Evolutionary conservation across 768 basidiomycete species (phyloP), one percentile per base, ranked within the genome.

Genomic region (Mycena vulgaris): DNA sequence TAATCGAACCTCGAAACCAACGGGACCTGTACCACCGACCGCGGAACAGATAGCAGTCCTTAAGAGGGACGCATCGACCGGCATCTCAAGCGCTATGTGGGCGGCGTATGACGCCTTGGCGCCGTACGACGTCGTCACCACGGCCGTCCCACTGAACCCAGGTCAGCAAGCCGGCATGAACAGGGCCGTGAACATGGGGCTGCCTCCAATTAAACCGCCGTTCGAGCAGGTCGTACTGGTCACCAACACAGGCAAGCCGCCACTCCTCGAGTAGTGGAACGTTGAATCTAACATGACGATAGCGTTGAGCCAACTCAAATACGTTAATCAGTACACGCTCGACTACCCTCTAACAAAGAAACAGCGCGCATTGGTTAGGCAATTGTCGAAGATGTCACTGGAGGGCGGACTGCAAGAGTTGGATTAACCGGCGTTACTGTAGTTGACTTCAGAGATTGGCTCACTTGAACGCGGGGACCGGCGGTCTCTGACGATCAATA

Each of bases 141-240:
- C 35, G 33, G n/a, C 56, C 1, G 25, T 39, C 8, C n/a, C 33
- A 16, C 5, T 57, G 37, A 17, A 37, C 6, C 3, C 23, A 3
- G 23, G 27, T 3, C 56, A 57, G n/a, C 35, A 57, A 40, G 14
- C 35, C 17, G 9, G 2, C n/a, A 40, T 57, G 56, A 16, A 8
- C 23, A 3, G 16, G 7, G 56, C 56, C 10, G 56, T 57, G 9
- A 27, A 27, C 10, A 1, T 25, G 9, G 56, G 56, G 13, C 23
- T 39, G 33, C 35, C 56, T 11, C n/a, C 35, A 27, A 57, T 57
- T 27, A 35, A 40, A 37, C 23, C 39, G 25, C 56, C 56, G 23
- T 57, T 57, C 56, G 25, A 39, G 9, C 56, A 57, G 25, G 56
- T 57, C 56, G 56, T 57, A 25, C 56, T 57, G 56, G 56, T 57